These are phyloP conservation scores for Yarrowia sp. DNA, from an alignment of 805 yeast genomes.

Conservation along the genomic window DNA sequence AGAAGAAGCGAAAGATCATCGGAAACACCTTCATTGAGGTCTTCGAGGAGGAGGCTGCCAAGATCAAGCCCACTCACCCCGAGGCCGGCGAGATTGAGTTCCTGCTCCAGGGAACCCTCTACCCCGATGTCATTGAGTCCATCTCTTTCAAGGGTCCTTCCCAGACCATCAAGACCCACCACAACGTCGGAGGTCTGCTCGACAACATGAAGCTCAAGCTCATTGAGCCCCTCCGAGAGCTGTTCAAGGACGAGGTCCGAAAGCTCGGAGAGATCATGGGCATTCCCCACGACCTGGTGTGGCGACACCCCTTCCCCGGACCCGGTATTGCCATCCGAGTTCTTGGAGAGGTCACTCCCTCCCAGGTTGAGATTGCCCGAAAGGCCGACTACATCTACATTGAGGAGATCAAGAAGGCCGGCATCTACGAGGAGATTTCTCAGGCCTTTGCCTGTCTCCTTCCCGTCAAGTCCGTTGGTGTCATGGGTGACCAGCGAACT, in stretches of 20 bases:
- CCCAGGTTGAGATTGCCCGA: conserved; percentile 94
- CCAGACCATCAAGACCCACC: conserved; percentile 99
- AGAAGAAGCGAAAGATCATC: conserved; percentile 97
- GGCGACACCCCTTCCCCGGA: conserved; percentile 99
- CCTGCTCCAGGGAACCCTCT: conserved; percentile 94
- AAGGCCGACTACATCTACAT: conserved; percentile 96
- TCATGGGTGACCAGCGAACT: conserved; percentile 99
- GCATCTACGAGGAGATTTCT: conserved; percentile 88
- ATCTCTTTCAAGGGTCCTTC: conserved; percentile 99
- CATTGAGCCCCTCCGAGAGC: conserved; percentile 97
- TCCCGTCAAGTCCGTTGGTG: conserved; percentile 99
- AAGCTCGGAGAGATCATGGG: conserved; percentile 93
- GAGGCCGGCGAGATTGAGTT: conserved; percentile 91
- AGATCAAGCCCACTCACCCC: conserved; percentile 73
- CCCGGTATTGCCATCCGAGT: conserved; percentile 99
- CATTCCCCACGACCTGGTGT: conserved; percentile 93
- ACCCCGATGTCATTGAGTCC: conserved; percentile 98
- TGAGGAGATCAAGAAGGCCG: conserved; percentile 93
- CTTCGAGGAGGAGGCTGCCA: conserved; percentile 93
- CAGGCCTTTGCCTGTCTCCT: conserved; percentile 97
- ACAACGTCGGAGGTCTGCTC: conserved; percentile 96
- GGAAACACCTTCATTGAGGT: conserved; percentile 98
- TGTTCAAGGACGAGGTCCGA: conserved; percentile 99
- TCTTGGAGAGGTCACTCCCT: conserved; percentile 92
- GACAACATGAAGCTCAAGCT: conserved; percentile 98